Conservation (phyloP, 2,329 filamentous ascomycete species). For the Fusarium torreyae region DNA sequence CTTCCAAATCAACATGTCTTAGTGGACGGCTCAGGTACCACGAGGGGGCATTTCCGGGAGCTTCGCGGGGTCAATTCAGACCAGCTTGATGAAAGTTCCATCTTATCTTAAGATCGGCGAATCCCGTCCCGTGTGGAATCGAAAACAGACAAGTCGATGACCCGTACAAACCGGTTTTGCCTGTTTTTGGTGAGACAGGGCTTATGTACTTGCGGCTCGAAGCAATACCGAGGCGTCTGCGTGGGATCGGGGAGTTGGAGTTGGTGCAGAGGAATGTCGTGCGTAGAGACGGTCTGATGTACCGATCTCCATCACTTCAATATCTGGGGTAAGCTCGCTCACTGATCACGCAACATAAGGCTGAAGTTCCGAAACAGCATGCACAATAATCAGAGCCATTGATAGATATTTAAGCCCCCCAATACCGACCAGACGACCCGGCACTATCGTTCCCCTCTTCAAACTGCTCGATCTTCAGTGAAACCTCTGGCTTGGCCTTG, state of each 20-base stretch:
- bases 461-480: conserved; percentile 4
- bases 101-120: conserved; percentile 37
- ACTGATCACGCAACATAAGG: conserved; percentile 42
- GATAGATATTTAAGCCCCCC: conserved; percentile 28
- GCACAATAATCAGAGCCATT: conserved; percentile 25
- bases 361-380: conserved; percentile 35
- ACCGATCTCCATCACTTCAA: conserved; percentile 33
- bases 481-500: conserved; percentile 38
- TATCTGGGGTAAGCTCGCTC: conserved; percentile 34
- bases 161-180: conserved; percentile 40
- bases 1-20: conserved; percentile 24
- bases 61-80: conserved; percentile 20
- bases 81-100: conserved; percentile 31
- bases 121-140: conserved; percentile 34
- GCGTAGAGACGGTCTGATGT: conserved; percentile 21
- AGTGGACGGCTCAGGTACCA: conserved; percentile 27
- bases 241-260: neutral
- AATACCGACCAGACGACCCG: conserved; percentile 9
- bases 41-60: conserved; percentile 31
- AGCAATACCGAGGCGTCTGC: conserved; percentile 20
- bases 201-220: conserved; percentile 17
- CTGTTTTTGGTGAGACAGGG: neutral
- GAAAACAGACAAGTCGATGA: conserved; percentile 39
- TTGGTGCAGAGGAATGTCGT: conserved; percentile 1
- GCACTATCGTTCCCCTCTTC: conserved; percentile 7